phyloP scores from a whole-genome alignment of 2,329 filamentous ascomycete genomes.

The Neonectria faginata region DNA sequence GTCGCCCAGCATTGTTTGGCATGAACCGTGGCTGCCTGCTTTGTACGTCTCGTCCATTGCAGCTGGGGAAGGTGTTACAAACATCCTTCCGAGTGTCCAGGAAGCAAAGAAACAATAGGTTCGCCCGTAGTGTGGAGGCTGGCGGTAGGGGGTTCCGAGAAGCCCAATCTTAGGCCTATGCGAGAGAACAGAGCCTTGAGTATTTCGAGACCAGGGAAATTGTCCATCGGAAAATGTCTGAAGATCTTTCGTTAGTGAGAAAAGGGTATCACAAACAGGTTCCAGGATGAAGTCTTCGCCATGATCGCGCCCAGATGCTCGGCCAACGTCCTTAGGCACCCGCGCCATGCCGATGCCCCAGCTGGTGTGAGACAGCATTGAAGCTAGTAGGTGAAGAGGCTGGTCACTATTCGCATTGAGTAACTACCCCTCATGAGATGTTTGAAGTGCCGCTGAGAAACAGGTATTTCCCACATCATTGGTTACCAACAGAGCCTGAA shows the following conservation, averaged over 20 bases:
- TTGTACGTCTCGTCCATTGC: constrained; percentile 35
- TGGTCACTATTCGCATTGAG: neutral
- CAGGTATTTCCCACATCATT: constrained; percentile 32
- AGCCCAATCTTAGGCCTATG: neutral
- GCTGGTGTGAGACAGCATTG: neutral
- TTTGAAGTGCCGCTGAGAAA: constrained; percentile 20
- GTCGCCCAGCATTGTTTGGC: constrained; percentile 29
- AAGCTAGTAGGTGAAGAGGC: neutral
- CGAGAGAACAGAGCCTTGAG: neutral
- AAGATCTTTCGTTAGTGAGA: too few relatives aligned
- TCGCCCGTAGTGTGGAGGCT: neutral
- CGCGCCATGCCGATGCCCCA: neutral
- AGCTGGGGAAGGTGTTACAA: constrained; percentile 33
- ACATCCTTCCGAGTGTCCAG: constrained; percentile 27
- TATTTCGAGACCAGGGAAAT: neutral
- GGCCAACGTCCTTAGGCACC: neutral
- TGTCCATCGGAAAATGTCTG: neutral
- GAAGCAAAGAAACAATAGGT: constrained; percentile 18
- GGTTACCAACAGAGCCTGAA: constrained; percentile 40
- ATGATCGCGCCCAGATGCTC: neutral
- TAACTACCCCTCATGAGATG: constrained; percentile 4
- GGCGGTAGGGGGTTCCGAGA: neutral
- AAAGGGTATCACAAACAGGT: neutral
- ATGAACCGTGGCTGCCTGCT: constrained; percentile 38
- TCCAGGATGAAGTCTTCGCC: neutral